phyloP scores from a whole-genome alignment of 306 rosid species.

The Glycine tomentella region DNA sequence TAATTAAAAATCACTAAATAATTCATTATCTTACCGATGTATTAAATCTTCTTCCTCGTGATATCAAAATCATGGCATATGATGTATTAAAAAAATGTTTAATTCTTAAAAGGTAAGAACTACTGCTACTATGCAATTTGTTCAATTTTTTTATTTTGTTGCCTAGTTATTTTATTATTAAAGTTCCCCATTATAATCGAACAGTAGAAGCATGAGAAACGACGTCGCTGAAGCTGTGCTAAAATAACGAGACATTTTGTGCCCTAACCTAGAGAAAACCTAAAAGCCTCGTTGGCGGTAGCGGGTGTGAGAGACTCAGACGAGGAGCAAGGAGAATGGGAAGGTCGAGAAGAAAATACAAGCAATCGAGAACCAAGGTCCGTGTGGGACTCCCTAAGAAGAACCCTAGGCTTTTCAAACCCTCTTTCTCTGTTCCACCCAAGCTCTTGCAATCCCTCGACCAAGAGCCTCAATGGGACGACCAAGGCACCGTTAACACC shows the following conservation, averaged over 20 bases:
- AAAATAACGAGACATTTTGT: neutral
- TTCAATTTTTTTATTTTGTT: no score
- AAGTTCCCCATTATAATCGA: no score
- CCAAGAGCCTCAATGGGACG: slow-evolving; percentile 69
- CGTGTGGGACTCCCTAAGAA: slow-evolving; percentile 76
- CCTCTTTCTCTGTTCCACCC: slow-evolving; percentile 74
- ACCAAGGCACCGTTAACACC: slow-evolving; percentile 62
- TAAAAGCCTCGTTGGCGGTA: neutral
- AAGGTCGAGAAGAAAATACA: slow-evolving; percentile 87
- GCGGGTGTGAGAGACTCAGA: neutral
- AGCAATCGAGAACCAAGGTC: slow-evolving; percentile 74
- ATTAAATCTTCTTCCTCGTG: no score
- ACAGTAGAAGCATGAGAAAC: no score
- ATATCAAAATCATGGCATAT: no score
- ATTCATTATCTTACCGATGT: no score
- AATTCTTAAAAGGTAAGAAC: no score
- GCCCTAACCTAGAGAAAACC: slow-evolving; percentile 9
- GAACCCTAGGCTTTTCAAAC: slow-evolving; percentile 76
- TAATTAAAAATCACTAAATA: no score
- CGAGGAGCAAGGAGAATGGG: slow-evolving; percentile 59
- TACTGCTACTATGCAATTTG: no score
- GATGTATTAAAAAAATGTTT: no score
- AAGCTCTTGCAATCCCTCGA: slow-evolving; percentile 67
- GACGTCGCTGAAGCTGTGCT: no score
- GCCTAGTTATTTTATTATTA: no score